Conservation (phyloP, 352 stramenopile species). For the Phytophthora hibernalis region DNA sequence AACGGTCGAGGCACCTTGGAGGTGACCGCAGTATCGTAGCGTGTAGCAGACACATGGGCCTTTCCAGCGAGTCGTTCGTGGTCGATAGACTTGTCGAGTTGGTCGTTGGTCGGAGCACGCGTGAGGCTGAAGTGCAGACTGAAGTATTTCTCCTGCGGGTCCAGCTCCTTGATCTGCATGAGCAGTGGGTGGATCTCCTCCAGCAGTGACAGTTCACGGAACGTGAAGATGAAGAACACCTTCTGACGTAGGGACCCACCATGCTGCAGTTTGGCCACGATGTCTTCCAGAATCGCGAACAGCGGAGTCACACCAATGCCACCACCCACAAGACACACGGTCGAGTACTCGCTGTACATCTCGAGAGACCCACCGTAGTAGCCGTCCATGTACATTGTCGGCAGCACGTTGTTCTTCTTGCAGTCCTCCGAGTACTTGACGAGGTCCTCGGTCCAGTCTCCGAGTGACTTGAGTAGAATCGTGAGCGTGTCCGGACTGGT, state of each 20-base stretch:
- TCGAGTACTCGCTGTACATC: slow-evolving; percentile 40
- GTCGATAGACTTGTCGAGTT: slow-evolving; percentile 36
- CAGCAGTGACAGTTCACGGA: slow-evolving; percentile 41
- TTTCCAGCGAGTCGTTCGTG: slow-evolving; percentile 25
- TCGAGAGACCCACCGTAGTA: slow-evolving; percentile 50
- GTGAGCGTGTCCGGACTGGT: slow-evolving; percentile 37
- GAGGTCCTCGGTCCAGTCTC: slow-evolving; percentile 50
- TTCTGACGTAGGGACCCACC: slow-evolving; percentile 10
- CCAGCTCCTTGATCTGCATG: slow-evolving; percentile 19
- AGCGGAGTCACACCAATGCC: slow-evolving; percentile 51
- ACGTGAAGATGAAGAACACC: slow-evolving; percentile 45
- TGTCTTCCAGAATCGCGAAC: slow-evolving; percentile 53
- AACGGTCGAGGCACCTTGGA: slow-evolving; percentile 36
- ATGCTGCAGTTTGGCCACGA: slow-evolving; percentile 15
- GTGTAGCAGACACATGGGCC: neutral
- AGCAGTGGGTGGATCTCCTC: slow-evolving; percentile 42
- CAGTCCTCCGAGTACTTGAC: slow-evolving; percentile 38
- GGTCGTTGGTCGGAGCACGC: slow-evolving; percentile 14
- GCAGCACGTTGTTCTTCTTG: slow-evolving; percentile 11
- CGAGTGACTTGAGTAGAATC: slow-evolving; percentile 48
- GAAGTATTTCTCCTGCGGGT: slow-evolving; percentile 23
- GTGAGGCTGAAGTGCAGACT: slow-evolving; percentile 35
- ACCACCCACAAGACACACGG: slow-evolving; percentile 45
- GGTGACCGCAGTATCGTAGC: slow-evolving; percentile 11
- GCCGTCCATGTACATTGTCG: slow-evolving; percentile 50